Conservation (phyloP, 116 monocot species). For the Posidonia oceanica region DNA sequence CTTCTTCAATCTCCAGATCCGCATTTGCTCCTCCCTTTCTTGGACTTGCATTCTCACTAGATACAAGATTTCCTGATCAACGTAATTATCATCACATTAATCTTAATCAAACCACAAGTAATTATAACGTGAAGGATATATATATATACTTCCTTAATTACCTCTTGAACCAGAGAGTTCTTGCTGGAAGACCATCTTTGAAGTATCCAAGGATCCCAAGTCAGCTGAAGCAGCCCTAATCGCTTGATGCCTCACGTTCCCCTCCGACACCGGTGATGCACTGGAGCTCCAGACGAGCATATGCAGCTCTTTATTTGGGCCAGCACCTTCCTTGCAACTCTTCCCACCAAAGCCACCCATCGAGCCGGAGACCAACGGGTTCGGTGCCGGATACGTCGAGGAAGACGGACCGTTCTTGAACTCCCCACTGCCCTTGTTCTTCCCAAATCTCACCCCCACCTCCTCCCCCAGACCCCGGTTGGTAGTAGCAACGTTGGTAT, state of each 20-base stretch:
- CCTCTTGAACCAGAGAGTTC: constrained; percentile 24
- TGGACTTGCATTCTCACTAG: constrained; percentile 41
- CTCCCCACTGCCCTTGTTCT: constrained; percentile 12
- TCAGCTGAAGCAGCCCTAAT: constrained; percentile 33
- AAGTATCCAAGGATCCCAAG: constrained; percentile 6
- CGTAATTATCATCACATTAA: background rate
- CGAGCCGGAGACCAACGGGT: constrained; percentile 27
- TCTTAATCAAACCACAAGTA: background rate
- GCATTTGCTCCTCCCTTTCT: constrained; percentile 17
- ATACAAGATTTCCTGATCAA: constrained; percentile 11
- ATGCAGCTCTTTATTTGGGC: constrained; percentile 58
- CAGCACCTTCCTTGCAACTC: constrained; percentile 11
- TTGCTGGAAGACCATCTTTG: constrained; percentile 19
- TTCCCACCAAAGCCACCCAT: background rate
- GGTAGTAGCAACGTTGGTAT: background rate
- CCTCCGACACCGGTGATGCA: constrained; percentile 79
- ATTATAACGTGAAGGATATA: too few relatives aligned
- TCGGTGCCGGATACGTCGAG: constrained; percentile 30
- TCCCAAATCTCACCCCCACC: constrained; percentile 11
- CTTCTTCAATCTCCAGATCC: constrained; percentile 45
- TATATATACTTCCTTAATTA: background rate
- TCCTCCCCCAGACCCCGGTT: constrained; percentile 16
- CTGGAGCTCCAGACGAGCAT: constrained; percentile 96
- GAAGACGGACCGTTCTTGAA: background rate
- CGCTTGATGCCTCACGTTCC: constrained; percentile 46